Base-by-base conservation (phyloP, 2,329 filamentous ascomycete species). In the Aspergillus sojae region DNA sequence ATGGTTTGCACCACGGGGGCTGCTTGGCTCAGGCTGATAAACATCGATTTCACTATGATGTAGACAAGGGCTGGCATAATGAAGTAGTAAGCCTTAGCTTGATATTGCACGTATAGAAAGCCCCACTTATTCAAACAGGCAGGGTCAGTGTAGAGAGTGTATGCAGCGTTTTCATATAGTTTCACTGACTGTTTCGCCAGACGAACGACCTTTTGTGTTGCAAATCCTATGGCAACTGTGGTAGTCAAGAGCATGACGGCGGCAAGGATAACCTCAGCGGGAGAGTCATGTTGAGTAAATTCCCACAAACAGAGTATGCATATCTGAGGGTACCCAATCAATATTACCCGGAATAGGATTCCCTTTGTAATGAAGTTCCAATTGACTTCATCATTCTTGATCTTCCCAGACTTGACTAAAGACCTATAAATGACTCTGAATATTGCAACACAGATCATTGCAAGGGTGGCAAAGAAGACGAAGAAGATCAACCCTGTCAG, bases 91-190 rank as follows among this genome's bases (percentile, higher is more conserved):
- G 93, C 92, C 1, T 93, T 94, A 41, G 94, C 94, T 73, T 94
- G 91, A 85, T 96, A 98, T 78, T 96, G 94, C 39, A 97, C 92
- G 75, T 97, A 97, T 67, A 98, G 86, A 83, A 97, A 97, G 23
- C 94, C 94, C 94, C 94, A 97, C 81, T 96, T 96, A 86, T 97
- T 97, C 67, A 98, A 86, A 57, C 91, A 90, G 65, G 92, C 86
- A 14, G 93, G 92, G 72, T 98, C 93, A 1, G 94, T 97, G 82
- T 96, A 97, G 65, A 98, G 88, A 69, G 97, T 96, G 79, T 97
- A 97, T 34, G 93, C 94, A 26, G 94, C 93, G 81, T 97, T 97
- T 80, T 93, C 93, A 84, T 97, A 93, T 87, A 96, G 91, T 61
- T 86, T 80, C 66, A 96, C 90, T 23, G 94, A 97, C 71, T 92